These are phyloP conservation scores for Vaccinium macrocarpon DNA, from an alignment of 148 eudicot genomes.

Conservation along the genomic window DNA sequence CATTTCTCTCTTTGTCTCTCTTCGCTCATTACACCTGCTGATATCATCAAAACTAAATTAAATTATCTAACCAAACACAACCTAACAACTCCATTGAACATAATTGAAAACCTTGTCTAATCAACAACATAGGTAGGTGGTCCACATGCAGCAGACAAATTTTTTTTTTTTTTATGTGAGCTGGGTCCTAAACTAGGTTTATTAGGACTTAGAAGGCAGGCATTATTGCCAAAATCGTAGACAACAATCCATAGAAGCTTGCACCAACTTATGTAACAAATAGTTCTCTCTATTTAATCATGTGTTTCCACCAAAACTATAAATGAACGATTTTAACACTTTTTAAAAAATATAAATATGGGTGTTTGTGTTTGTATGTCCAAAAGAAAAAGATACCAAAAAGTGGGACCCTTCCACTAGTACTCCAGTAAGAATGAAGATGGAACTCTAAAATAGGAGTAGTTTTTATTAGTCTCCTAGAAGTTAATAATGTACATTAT, in stretches of 20 bases:
- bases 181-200: slow-evolving; percentile 3
- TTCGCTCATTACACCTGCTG: no score
- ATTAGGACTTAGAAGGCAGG: background rate
- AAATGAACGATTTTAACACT: background rate
- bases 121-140: background rate
- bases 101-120: background rate
- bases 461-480: background rate
- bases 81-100: background rate
- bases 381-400: no score
- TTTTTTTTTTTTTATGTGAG: no score
- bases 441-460: background rate
- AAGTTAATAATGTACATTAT: background rate
- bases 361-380: background rate
- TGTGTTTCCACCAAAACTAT: background rate
- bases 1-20: no score
- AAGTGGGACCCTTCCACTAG: slow-evolving; percentile 6
- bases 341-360: background rate
- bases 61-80: no score
- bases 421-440: background rate
- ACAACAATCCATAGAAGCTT: background rate
- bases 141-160: background rate
- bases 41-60: no score
- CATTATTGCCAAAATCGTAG: background rate
- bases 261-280: background rate
- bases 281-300: background rate